phyloP scores from a whole-genome alignment of 2,329 filamentous ascomycete genomes.

The Ophiocordyceps camponoti-saundersi region DNA sequence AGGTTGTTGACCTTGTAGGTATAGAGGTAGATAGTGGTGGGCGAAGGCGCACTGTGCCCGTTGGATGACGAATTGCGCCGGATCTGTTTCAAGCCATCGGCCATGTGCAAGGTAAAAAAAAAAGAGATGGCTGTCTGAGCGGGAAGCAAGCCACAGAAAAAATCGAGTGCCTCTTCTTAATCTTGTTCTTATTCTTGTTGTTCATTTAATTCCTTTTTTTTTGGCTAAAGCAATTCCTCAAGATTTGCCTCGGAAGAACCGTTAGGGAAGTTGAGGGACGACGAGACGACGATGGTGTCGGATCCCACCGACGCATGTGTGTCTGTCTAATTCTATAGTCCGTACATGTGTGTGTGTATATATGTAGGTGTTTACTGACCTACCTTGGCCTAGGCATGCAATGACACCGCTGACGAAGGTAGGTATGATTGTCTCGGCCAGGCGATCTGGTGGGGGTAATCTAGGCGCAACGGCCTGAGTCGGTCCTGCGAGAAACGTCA shows the following conservation, averaged over 20 bases:
- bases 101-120: no score
- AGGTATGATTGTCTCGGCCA: neutral
- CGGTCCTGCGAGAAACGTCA: neutral
- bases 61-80: neutral
- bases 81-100: no score
- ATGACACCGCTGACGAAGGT: neutral
- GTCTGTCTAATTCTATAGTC: neutral
- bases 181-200: no score
- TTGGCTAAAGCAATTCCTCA: neutral
- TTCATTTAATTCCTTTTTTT: no score
- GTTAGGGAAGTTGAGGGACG: neutral
- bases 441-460: neutral
- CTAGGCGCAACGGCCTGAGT: neutral
- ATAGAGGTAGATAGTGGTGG: constrained; percentile 5
- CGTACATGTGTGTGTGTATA: neutral
- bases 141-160: no score
- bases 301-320: neutral
- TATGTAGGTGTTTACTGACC: neutral
- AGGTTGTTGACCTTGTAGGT: neutral
- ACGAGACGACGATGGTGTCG: neutral
- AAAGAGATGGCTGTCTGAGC: no score
- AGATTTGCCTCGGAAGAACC: neutral
- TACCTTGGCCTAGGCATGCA: no score
- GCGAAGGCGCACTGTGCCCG: constrained; percentile 1
- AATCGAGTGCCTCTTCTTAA: no score